Evolutionary conservation across 345 rosid genomes (phyloP).

Genomic region (Populus deltoides): DNA sequence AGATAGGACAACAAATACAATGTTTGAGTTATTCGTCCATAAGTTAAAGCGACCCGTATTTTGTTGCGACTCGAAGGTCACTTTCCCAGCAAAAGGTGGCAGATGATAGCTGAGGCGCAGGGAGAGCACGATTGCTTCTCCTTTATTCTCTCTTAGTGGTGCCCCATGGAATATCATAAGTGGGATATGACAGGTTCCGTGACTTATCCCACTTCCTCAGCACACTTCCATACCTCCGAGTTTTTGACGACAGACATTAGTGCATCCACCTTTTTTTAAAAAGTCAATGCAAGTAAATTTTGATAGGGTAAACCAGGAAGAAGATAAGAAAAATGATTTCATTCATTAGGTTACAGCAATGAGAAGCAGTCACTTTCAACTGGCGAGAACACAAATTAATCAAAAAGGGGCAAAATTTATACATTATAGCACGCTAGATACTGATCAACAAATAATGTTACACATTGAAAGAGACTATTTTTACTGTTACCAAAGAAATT

Average conservation of each 20-base stretch:
- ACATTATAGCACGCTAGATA: constrained; percentile 18
- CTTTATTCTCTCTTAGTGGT: background rate
- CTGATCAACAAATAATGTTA: constrained; percentile 29
- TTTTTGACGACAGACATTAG: background rate
- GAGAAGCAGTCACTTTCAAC: background rate
- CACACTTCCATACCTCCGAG: background rate
- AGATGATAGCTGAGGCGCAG: background rate
- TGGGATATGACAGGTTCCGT: background rate
- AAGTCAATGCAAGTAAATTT: too few species aligned
- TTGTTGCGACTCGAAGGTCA: background rate
- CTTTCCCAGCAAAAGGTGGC: background rate
- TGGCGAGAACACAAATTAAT: background rate
- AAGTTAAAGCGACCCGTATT: background rate
- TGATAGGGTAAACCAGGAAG: too few species aligned
- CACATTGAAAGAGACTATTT: constrained; percentile 6
- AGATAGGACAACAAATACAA: background rate
- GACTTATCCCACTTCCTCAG: background rate
- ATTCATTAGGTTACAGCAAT: background rate
- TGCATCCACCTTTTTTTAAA: background rate
- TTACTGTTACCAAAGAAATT: constrained; percentile 6
- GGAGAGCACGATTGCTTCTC: background rate
- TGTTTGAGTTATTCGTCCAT: background rate
- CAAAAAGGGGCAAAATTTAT: constrained; percentile 21
- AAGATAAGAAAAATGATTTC: background rate
- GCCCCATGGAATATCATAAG: background rate